Evolutionary conservation across 805 yeast species (phyloP).

Genomic region (Saccharomycopsis sp.): DNA sequence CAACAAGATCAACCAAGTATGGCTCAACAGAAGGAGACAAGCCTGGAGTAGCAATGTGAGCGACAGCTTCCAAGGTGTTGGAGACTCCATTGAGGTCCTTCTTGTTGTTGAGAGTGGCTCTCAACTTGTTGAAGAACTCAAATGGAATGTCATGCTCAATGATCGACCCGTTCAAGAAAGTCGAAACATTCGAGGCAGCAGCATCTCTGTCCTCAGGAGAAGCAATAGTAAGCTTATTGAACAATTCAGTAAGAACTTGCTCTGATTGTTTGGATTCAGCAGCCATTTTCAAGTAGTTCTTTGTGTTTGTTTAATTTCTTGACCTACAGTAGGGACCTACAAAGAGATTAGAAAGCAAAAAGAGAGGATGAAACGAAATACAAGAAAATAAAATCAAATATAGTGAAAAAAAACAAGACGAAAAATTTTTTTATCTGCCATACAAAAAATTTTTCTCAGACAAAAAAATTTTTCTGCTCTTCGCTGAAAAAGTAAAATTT

Average conservation of each 20-base stretch:
- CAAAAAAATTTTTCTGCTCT: neutral
- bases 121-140: conserved; percentile 73
- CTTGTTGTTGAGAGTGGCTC: conserved; percentile 72
- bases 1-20: conserved; percentile 72
- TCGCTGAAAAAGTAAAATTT: neutral
- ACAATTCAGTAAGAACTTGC: conserved; percentile 86
- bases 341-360: neutral
- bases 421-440: neutral
- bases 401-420: neutral
- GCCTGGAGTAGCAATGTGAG: conserved; percentile 77
- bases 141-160: conserved; percentile 98
- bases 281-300: conserved; percentile 3
- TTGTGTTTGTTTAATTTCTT: neutral
- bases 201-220: conserved; percentile 72
- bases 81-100: conserved; percentile 58
- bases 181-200: conserved; percentile 84
- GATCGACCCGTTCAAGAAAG: conserved; percentile 92
- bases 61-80: conserved; percentile 78
- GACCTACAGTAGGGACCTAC: neutral
- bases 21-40: conserved; percentile 95
- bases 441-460: neutral
- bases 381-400: neutral
- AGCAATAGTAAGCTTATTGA: conserved; percentile 88
- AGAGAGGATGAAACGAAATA: neutral
- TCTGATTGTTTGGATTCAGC: conserved; percentile 38